A percentile compares a stretch with the other conserved stretches of the same genome.
Evolutionary conservation across 2,329 filamentous ascomycete species (phyloP).

Genomic region (Aciculosporium take): DNA sequence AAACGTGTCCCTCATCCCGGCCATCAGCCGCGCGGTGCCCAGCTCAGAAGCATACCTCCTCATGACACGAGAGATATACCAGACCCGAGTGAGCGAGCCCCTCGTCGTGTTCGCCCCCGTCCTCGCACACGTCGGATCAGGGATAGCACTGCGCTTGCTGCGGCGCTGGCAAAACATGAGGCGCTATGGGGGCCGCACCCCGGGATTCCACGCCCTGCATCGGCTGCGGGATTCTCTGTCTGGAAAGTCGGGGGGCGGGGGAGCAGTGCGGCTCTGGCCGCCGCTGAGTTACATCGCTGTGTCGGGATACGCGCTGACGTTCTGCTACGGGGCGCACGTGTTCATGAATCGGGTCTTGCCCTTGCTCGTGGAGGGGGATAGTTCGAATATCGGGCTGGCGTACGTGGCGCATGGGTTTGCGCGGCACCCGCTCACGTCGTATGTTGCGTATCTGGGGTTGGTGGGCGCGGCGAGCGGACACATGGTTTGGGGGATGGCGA

Average conservation of each 20-base stretch:
- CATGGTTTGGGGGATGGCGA: slow-evolving; percentile 73
- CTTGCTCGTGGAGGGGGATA: slow-evolving; percentile 64
- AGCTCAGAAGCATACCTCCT: slow-evolving; percentile 75
- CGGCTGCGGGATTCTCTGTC: slow-evolving; percentile 19
- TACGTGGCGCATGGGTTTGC: slow-evolving; percentile 81
- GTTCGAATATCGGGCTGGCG: slow-evolving; percentile 68
- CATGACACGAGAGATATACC: slow-evolving; percentile 83
- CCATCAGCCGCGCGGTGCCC: slow-evolving; percentile 56
- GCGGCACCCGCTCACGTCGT: slow-evolving; percentile 51
- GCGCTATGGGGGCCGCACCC: slow-evolving; percentile 60
- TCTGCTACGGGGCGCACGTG: slow-evolving; percentile 55
- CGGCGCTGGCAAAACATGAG: slow-evolving; percentile 55
- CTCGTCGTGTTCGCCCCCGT: slow-evolving; percentile 65
- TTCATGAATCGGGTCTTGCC: slow-evolving; percentile 66
- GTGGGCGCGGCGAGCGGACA: slow-evolving; percentile 58
- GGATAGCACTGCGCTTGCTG: slow-evolving; percentile 62
- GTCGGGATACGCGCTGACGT: slow-evolving; percentile 56
- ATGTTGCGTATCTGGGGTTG: slow-evolving; percentile 53
- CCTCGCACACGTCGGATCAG: slow-evolving; percentile 60
- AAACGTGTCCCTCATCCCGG: slow-evolving; percentile 70
- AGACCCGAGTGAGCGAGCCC: slow-evolving; percentile 67
- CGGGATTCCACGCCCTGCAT: slow-evolving; percentile 30
- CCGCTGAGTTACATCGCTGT: slow-evolving; percentile 52
- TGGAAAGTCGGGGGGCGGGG: slow-evolving; percentile 19
- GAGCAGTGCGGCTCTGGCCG: slow-evolving; percentile 43